Evolutionary conservation across 345 rosid genomes (phyloP), one percentile per base, ranked within the genome.

Genomic region (Ceriops tagal): DNA sequence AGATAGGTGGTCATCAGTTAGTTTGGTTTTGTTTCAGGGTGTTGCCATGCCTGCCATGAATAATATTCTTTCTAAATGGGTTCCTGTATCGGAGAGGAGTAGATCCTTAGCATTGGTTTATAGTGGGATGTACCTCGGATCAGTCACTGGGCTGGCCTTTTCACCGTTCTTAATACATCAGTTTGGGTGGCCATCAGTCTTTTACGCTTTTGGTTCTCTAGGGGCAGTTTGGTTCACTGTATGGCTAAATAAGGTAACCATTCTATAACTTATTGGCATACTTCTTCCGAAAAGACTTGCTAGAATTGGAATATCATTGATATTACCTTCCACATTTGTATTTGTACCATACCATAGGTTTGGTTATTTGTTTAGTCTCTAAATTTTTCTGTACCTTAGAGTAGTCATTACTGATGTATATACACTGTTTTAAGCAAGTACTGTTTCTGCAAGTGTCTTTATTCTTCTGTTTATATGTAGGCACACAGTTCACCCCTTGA

Each of bases 11-110:
- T 71, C 19, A 24, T 22, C 59, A 56, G 51, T 68, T 53, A 7
- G 46, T 53, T 62, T 56, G 61, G 62, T 58, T 65, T 47, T 78
- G 8, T 60, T 77, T 18, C 78, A 93, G 98, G 97, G 98, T 79
- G 97, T 93, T 83, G 97, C 98, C 58, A 88, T 93, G 98, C 97
- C 98, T 72, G 98, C 98, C 57, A 93, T 93, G 98, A 93, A 91
- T 69, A 93, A 91, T 72, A 91, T 93, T 70, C 61, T 93, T 58
- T 89, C 98, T 1, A 93, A 89, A 64, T 93, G 97, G 98, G 92
- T 93, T 64, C 96, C 97, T 43, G 85, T 93, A 61, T 82, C 87
- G 60, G 98, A 91, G 80, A 93, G 98, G 82, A 93, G 97, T 65
- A 82, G 98, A 79, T 91, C 98, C 1, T 82, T 91, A 9, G 97